Conservation (phyloP, 306 rosid species). For the Ceratonia siliqua region DNA sequence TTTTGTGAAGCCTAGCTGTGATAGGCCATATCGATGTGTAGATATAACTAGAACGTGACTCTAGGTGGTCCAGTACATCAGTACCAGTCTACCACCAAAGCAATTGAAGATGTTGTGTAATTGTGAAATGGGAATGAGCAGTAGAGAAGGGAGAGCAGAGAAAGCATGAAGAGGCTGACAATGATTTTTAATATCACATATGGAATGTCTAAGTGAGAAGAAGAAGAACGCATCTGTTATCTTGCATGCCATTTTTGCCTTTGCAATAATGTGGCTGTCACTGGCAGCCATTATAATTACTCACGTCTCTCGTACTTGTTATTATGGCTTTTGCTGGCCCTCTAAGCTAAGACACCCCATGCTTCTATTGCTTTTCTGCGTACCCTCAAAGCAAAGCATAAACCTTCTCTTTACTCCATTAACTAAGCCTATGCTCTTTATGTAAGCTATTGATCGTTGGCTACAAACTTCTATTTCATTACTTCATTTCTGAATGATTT, state of each 20-base stretch:
- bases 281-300: conserved; percentile 25
- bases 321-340: conserved; percentile 52
- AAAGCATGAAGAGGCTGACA: too few relatives aligned
- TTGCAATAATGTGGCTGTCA: conserved; percentile 38
- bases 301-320: conserved; percentile 29
- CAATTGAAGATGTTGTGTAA: too few relatives aligned
- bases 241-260: conserved; percentile 55
- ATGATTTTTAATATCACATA: too few relatives aligned
- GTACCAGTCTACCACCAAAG: too few relatives aligned
- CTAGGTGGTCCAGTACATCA: too few relatives aligned
- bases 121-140: too few relatives aligned
- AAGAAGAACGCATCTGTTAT: conserved; percentile 29
- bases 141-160: too few relatives aligned
- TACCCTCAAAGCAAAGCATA: conserved; percentile 33
- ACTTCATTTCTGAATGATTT: conserved; percentile 11
- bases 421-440: neutral
- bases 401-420: neutral
- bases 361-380: conserved; percentile 32
- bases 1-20: too few relatives aligned
- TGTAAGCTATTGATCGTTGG: neutral
- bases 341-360: conserved; percentile 61
- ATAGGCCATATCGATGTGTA: too few relatives aligned
- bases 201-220: conserved; percentile 13
- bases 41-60: too few relatives aligned
- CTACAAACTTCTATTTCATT: conserved; percentile 19